phyloP scores from a whole-genome alignment of 208 protist species.

The Acanthamoeba lenticulata region DNA sequence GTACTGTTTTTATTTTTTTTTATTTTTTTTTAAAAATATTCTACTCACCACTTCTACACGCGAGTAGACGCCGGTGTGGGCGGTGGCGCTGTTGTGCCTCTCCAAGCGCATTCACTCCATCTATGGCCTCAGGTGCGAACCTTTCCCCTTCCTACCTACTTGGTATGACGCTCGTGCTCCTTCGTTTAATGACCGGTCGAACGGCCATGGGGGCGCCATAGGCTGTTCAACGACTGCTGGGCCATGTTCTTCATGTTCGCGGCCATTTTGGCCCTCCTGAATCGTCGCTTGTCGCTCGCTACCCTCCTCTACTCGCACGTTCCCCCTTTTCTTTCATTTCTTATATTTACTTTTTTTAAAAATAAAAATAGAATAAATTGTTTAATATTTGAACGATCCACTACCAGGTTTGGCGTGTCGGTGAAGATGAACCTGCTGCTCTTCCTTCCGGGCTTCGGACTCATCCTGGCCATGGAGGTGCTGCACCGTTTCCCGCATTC shows the following conservation, averaged over 20 bases:
- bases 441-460: background rate
- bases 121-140: constrained; percentile 69
- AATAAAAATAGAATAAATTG: background rate
- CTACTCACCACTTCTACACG: background rate
- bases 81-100: constrained; percentile 79
- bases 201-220: background rate
- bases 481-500: background rate
- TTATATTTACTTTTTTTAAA: constrained; percentile 7
- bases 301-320: constrained; percentile 13
- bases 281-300: constrained; percentile 58
- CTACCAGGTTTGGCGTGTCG: background rate
- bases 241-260: constrained; percentile 85
- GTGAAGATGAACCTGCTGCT: background rate
- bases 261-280: constrained; percentile 73
- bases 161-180: no score
- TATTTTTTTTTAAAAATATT: no score
- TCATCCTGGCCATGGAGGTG: background rate
- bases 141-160: no score
- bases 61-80: constrained; percentile 71
- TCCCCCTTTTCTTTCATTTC: background rate
- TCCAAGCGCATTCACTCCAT: constrained; percentile 89
- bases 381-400: no score
- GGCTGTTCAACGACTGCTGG: constrained; percentile 90
- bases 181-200: constrained; percentile 68
- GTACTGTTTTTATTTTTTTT: background rate